Evolutionary conservation across 768 basidiomycete species (phyloP), one percentile per base, ranked within the genome.

Genomic region (Chiua virens): DNA sequence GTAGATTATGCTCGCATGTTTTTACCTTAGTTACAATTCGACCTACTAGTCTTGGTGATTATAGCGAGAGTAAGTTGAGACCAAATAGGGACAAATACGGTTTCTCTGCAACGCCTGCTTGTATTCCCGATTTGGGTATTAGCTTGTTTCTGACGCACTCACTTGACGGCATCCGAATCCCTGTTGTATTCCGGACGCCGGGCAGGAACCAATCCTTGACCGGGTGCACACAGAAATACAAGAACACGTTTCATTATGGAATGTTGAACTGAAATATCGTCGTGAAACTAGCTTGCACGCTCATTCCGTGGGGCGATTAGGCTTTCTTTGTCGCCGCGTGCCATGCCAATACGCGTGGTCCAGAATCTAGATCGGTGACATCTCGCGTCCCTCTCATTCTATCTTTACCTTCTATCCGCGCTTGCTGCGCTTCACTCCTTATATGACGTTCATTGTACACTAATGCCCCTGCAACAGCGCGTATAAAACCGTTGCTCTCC

Each of bases 111-210:
- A 53, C 62, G 45, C 40, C 49, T 15, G 53, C 49, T 69, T 67
- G 59, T 69, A 54, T 56, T 66, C 65, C 64, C 14, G 25, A 64
- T 69, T 68, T 69, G 57, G 65, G 4, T 47, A 55, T 64, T 11
- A 44, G 39, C 39, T 66, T 68, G 64, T 68, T 18, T 22, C 11
- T 30, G 30, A 30, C 11, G 30, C 30, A 30, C 5, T 30, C 11
- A 34, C 34, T 34, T 20, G n/a, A 21, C n/a, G 7, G 25, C 18
- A 9, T 37, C 34, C 30, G 8, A 34, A 34, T 34, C 34, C 17
- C 14, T 22, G 39, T 61, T 61, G 49, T 53, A 49, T 44, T 35
- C 45, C 25, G 20, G 30, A 37, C 25, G 34, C 37, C 27, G 35
- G 32, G 23, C 41, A n/a, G n/a, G 14, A 4, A 20, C 9, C 18